Percentiles rank a stretch among this genome's conserved stretches.
Evolutionary conservation across 2,329 filamentous ascomycete genomes (phyloP).

Genomic region (Penicillium janthinellum): DNA sequence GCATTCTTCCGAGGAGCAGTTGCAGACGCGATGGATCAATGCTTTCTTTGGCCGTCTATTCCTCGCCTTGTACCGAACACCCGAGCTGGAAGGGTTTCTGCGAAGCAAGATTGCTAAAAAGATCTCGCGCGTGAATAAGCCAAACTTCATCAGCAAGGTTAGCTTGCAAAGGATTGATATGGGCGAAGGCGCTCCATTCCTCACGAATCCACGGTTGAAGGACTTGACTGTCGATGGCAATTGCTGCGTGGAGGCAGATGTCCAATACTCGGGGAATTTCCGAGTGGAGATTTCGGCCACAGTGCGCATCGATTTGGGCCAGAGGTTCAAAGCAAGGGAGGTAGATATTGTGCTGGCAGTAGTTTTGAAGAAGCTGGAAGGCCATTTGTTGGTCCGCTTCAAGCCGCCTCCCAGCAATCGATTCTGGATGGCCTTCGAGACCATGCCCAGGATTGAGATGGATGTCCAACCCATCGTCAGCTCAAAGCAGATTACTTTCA

Average conservation of each 20-base stretch:
- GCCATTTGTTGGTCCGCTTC: constrained; percentile 80
- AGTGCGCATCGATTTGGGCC: constrained; percentile 84
- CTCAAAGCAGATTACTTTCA: constrained; percentile 92
- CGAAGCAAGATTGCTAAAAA: constrained; percentile 91
- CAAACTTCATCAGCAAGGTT: constrained; percentile 83
- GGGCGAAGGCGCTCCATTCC: constrained; percentile 81
- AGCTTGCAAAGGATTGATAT: constrained; percentile 81
- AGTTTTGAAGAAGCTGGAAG: constrained; percentile 80
- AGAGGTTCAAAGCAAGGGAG: constrained; percentile 85
- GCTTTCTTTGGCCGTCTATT: constrained; percentile 87
- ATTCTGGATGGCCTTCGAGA: constrained; percentile 92
- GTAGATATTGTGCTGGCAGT: constrained; percentile 87
- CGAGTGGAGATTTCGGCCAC: constrained; percentile 89
- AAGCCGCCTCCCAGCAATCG: constrained; percentile 96
- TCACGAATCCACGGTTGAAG: constrained; percentile 84
- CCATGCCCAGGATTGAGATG: constrained; percentile 91
- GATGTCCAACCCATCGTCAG: constrained; percentile 95
- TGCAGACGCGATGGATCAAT: constrained; percentile 92
- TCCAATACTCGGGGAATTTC: constrained; percentile 87
- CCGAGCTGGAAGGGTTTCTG: constrained; percentile 76
- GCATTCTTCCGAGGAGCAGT: constrained; percentile 87
- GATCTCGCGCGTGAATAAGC: constrained; percentile 89
- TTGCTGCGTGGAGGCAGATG: constrained; percentile 80
- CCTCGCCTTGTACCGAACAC: constrained; percentile 81
- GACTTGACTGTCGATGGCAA: constrained; percentile 92